These are phyloP conservation scores for Ophiocordyceps camponoti-saundersi DNA, from an alignment of 2,329 filamentous ascomycete species.

Conservation along the genomic window DNA sequence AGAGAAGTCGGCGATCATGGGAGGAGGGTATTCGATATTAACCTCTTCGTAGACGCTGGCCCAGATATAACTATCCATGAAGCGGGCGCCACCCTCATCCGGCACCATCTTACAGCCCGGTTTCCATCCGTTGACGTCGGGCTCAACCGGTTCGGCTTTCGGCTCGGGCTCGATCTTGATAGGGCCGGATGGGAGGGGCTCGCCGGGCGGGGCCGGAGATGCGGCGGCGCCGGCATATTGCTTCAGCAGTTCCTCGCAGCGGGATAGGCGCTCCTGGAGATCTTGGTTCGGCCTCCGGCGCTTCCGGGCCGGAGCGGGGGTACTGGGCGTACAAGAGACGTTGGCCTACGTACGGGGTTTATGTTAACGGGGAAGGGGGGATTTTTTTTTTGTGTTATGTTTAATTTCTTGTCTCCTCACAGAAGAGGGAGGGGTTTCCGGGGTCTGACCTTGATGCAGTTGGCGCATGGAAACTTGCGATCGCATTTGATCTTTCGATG, in stretches of 20 bases:
- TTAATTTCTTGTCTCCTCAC: too few relatives aligned
- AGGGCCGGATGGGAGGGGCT: neutral
- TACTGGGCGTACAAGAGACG: constrained; percentile 41
- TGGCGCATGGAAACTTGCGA: constrained; percentile 39
- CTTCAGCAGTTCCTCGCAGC: constrained; percentile 40
- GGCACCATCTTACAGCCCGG: constrained; percentile 35
- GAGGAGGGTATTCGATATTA: constrained; percentile 5
- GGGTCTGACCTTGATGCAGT: constrained; percentile 37
- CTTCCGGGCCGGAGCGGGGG: constrained; percentile 41
- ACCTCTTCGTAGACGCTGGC: constrained; percentile 39
- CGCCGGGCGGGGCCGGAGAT: constrained; percentile 7
- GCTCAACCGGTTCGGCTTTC: constrained; percentile 1
- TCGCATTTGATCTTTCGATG: constrained; percentile 48
- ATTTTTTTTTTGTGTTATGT: neutral
- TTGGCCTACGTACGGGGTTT: constrained; percentile 27
- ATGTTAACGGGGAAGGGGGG: neutral
- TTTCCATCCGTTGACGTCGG: constrained; percentile 20
- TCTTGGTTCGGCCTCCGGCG: constrained; percentile 42
- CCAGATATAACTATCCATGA: constrained; percentile 39
- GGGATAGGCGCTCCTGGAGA: constrained; percentile 40
- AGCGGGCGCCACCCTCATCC: constrained; percentile 36
- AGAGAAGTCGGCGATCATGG: neutral
- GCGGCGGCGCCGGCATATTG: constrained; percentile 30
- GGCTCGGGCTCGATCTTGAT: neutral
- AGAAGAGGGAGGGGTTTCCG: neutral